Percentiles rank a stretch among this genome's conserved stretches.
These are phyloP conservation scores for Apiospora saccharicola DNA, from an alignment of 2,329 filamentous ascomycete species.

Conservation along the genomic window DNA sequence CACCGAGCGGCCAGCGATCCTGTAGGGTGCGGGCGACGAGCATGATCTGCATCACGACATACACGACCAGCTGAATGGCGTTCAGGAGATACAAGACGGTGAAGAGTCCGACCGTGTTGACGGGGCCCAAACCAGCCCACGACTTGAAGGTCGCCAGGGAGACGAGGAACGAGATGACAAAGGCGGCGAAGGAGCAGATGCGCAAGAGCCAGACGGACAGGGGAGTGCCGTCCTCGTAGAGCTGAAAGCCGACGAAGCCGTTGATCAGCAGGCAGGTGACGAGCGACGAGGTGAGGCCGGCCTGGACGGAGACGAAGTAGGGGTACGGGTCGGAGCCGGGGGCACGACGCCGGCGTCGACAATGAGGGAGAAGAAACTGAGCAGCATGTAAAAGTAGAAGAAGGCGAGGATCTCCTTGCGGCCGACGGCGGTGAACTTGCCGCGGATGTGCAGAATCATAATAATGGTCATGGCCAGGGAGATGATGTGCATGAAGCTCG, in stretches of 20 bases:
- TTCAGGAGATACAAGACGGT: constrained; percentile 92
- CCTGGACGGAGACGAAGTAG: constrained; percentile 90
- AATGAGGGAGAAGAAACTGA: constrained; percentile 87
- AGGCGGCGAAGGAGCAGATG: constrained; percentile 79
- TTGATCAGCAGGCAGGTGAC: constrained; percentile 93
- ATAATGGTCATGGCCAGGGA: constrained; percentile 92
- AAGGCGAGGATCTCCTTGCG: constrained; percentile 81
- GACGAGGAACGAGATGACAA: constrained; percentile 85
- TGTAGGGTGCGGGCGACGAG: constrained; percentile 89
- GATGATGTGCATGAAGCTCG: constrained; percentile 90
- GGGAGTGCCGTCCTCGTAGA: constrained; percentile 96
- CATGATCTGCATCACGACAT: constrained; percentile 86
- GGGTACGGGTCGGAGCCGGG: constrained; percentile 79
- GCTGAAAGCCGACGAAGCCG: constrained; percentile 96
- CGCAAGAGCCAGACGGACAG: constrained; percentile 94
- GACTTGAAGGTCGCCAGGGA: constrained; percentile 91
- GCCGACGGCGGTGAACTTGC: constrained; percentile 96
- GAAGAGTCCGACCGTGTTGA: constrained; percentile 88
- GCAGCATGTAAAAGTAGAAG: constrained; percentile 95
- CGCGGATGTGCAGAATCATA: constrained; percentile 96
- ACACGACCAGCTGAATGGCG: constrained; percentile 84
- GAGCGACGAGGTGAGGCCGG: constrained; percentile 83
- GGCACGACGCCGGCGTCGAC: constrained; percentile 94
- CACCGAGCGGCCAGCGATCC: constrained; percentile 93
- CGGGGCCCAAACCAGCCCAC: constrained; percentile 85